Conservation (phyloP, 371 early-diverging fungal genomes). For the Smittium mucronatum region DNA sequence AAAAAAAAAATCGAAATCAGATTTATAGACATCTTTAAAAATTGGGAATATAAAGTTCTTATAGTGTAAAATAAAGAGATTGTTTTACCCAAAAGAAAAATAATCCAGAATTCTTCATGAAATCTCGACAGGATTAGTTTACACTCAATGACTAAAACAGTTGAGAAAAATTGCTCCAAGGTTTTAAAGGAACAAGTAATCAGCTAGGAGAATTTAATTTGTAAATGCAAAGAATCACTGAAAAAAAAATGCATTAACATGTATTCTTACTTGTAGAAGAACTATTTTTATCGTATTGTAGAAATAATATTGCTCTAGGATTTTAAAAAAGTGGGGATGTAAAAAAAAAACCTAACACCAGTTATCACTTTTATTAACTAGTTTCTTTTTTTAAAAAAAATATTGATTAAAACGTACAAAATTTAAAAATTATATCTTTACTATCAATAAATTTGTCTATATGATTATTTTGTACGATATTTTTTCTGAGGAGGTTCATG, state of each 20-base stretch:
- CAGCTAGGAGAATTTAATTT: not conserved
- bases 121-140: not conserved
- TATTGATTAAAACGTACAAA: too few species aligned
- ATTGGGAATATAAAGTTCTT: not conserved
- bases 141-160: not conserved
- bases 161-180: not conserved
- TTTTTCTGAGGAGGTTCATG: too few species aligned
- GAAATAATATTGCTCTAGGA: not conserved
- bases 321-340: not conserved
- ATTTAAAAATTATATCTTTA: too few species aligned
- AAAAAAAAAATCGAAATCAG: not conserved
- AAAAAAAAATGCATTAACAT: not conserved
- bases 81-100: not conserved
- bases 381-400: too few species aligned
- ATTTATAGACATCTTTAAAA: not conserved
- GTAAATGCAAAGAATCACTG: not conserved
- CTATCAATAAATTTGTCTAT: too few species aligned
- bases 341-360: too few species aligned
- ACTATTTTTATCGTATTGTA: not conserved
- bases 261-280: not conserved
- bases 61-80: not conserved
- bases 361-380: too few species aligned
- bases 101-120: too few species aligned
- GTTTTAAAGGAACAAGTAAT: not conserved
- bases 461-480: too few species aligned